Evolutionary conservation across 1,284 basidiomycete species (phyloP).

Genomic region (Sporisorium exsertum): DNA sequence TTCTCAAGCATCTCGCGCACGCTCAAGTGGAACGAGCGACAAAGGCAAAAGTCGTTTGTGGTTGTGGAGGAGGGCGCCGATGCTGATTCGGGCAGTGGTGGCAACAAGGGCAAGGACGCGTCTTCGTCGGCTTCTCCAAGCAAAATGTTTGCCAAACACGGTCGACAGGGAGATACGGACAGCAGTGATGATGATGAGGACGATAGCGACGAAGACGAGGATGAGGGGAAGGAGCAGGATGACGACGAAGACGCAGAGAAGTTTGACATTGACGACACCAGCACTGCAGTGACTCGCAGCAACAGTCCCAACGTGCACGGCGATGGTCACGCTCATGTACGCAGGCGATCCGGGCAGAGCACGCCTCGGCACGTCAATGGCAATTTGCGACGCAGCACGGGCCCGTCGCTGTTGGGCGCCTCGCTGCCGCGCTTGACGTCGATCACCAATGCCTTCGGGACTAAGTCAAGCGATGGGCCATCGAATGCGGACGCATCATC

Average conservation of each 20-base stretch:
- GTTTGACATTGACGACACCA: slow-evolving; percentile 67
- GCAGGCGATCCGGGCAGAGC: slow-evolving; percentile 35
- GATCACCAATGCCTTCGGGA: slow-evolving; percentile 25
- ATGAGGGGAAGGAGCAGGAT: slow-evolving; percentile 35
- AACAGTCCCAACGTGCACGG: slow-evolving; percentile 43
- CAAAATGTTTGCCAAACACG: slow-evolving; percentile 46
- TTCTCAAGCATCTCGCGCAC: slow-evolving; percentile 96
- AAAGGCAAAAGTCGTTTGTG: slow-evolving; percentile 67
- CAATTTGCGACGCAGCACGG: slow-evolving; percentile 23
- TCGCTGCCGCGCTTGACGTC: slow-evolving; percentile 42
- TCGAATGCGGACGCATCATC: slow-evolving; percentile 15
- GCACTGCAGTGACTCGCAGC: slow-evolving; percentile 51
- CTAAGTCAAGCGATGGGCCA: slow-evolving; percentile 21
- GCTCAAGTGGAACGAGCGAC: slow-evolving; percentile 78
- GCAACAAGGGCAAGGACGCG: slow-evolving; percentile 27
- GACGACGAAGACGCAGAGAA: slow-evolving; percentile 58
- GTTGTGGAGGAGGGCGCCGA: slow-evolving; percentile 81
- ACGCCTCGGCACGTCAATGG: slow-evolving; percentile 29
- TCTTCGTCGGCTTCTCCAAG: slow-evolving; percentile 19
- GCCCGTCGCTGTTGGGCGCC: slow-evolving; percentile 28
- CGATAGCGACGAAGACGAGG: slow-evolving; percentile 38
- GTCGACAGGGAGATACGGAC: slow-evolving; percentile 19
- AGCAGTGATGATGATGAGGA: slow-evolving; percentile 36
- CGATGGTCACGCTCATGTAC: slow-evolving; percentile 31
- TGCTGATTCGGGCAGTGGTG: slow-evolving; percentile 20